Evolutionary conservation across 2,329 filamentous ascomycete genomes (phyloP), one percentile per base, ranked within the genome.

Genomic region (Fusarium buxicola): DNA sequence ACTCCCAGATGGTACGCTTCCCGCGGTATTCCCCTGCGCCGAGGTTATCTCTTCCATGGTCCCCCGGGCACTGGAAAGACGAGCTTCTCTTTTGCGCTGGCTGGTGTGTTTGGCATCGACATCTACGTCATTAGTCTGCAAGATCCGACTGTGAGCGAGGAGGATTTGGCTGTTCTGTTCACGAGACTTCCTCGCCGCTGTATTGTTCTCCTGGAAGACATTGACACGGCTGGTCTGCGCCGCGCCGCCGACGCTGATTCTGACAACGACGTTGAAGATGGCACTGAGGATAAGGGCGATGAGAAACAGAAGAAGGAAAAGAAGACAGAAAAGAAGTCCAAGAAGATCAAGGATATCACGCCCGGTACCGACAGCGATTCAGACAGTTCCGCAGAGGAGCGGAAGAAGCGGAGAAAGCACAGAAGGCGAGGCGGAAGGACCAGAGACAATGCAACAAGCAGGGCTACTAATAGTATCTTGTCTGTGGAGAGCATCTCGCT

Each of bases 41-140:
- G 92, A 27, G 92, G 92, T 0, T 94, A 94, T 68, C 82, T 94
- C 0, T 92, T 94, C 63, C 83, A 92, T 66, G 91, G 92, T 0
- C 89, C 89, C 0, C 90, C 90, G 0, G 90, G 90, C 0, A 92
- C 89, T 0, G 90, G 90, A 16, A 93, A 92, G 75, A 91, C 87
- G 1, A 87, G 84, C 27, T 81, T 91, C 12, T 88, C 84, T 0
- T 88, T 89, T 68, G 87, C 88, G 0, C 75, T 91, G 8, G 88
- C 88, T 0, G 87, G 87, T 1, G 80, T 87, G 2, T 89, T 91
- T 59, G 84, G 85, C 1, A 81, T 91, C 1, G 84, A 89, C 60
- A 88, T 91, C 35, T 89, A 89, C 69, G 84, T 88, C 39, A 83
- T 91, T 18, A 78, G 76, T 36, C 69, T 81, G 6, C 80, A 86